Evolutionary conservation across 768 basidiomycete genomes (phyloP), one percentile per base, ranked within the genome.

Genomic region (Suillus weaverae): DNA sequence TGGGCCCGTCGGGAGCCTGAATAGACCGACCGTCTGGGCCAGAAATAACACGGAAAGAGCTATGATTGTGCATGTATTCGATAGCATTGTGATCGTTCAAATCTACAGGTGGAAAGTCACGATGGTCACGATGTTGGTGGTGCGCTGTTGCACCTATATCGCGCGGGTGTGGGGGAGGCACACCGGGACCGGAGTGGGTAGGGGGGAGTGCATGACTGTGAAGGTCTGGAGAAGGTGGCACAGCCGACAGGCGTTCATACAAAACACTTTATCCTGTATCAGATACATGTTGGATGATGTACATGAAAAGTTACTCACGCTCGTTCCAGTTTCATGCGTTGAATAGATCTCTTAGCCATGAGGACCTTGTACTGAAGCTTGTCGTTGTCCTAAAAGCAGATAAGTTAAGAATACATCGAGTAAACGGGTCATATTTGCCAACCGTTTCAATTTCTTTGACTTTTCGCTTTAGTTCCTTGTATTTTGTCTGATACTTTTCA

Each of bases 391-490:
- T 95, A 72, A 48, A 71, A 43, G 48, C 56, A 51, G 9, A 62
- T 60, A 67, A 68, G 60, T 56, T 43, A 62, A 64, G 60, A 43
- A 65, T 54, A 56, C 16, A 44, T 48, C 30, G 61, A 44, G 41
- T 36, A 43, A n/a, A n/a, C n/a, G 55, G 32, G 30, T 22, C 46
- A 39, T 35, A 41, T 48, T 20, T 55, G 63, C 89, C 70, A 66
- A 92, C 93, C 38, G 82, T 77, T 79, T 95, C 93, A 68, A 94
- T 90, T 77, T 94, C 92, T 74, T 88, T 90, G 64, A 94, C 92
- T 79, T 93, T 94, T 78, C 88, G 85, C 76, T 92, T 94, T 68
- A 95, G 81, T 64, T 95, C 92, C 76, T 88, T 92, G 81, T 94
- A 95, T 78, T 94, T 94, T 72, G 86, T 84, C 65, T 91, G 89